Conservation (phyloP, 2,329 filamentous ascomycete species). For the Trichoderma brevicompactum region DNA sequence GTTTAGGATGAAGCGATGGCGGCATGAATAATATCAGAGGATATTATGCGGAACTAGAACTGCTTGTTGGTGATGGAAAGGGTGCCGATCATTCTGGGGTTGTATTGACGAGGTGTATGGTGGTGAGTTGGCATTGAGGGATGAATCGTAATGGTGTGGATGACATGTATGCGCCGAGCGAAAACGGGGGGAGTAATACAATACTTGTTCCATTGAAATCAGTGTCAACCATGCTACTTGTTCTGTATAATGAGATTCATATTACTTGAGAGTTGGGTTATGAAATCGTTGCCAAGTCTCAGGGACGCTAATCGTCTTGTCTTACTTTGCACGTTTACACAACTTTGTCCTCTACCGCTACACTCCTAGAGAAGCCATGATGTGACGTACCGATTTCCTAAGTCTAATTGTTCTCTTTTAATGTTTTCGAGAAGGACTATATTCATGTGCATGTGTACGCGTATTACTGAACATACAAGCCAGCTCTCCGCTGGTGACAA, state of each 20-base stretch:
- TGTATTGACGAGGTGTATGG: background rate
- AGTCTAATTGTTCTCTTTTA: background rate
- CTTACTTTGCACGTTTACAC: too few species aligned
- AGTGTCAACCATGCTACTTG: too few species aligned
- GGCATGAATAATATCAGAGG: background rate
- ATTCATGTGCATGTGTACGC: too few species aligned
- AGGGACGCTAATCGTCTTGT: too few species aligned
- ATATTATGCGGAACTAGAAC: background rate
- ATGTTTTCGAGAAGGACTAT: too few species aligned
- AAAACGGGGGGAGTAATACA: background rate
- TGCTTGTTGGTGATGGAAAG: background rate
- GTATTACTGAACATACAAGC: too few species aligned
- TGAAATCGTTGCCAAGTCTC: too few species aligned
- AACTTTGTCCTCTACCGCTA: too few species aligned
- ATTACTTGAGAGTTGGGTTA: too few species aligned
- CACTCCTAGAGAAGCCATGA: background rate
- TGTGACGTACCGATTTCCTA: background rate
- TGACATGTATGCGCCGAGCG: background rate
- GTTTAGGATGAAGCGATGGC: background rate
- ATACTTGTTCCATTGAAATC: too few species aligned
- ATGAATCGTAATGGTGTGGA: background rate
- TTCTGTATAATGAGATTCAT: too few species aligned
- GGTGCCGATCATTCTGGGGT: background rate
- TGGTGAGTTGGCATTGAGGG: background rate
- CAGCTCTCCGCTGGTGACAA: too few species aligned